These are phyloP conservation scores for Silene coronaria DNA, from an alignment of 179 eudicot species.

Conservation along the genomic window DNA sequence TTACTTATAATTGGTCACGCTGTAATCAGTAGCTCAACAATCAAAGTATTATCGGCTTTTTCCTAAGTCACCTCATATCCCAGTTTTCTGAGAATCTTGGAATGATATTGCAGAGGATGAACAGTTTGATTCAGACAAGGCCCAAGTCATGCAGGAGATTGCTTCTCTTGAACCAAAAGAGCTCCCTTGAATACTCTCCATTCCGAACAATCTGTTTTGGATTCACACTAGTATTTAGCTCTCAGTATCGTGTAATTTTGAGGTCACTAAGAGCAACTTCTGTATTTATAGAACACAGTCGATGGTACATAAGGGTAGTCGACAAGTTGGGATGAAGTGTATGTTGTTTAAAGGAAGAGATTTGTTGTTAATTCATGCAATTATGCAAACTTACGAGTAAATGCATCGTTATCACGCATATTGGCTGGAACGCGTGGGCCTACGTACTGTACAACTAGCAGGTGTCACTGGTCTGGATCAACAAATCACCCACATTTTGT, in stretches of 20 bases:
- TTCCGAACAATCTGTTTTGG: background rate
- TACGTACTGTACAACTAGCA: background rate
- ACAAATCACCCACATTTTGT: background rate
- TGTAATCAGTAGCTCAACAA: background rate
- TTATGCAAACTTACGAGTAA: constrained; percentile 27
- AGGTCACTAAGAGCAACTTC: constrained; percentile 4
- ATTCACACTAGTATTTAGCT: background rate
- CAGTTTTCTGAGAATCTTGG: background rate
- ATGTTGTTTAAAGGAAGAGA: constrained; percentile 1
- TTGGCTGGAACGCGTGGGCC: background rate
- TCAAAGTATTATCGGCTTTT: background rate
- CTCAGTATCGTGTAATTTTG: constrained; percentile 9
- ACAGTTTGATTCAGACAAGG: constrained; percentile 77
- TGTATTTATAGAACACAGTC: background rate
- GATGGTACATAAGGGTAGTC: constrained; percentile 10
- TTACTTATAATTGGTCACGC: background rate
- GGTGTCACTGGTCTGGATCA: background rate
- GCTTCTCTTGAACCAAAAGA: constrained; percentile 61
- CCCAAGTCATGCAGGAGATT: constrained; percentile 69
- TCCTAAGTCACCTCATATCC: background rate
- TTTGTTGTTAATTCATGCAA: constrained; percentile 34
- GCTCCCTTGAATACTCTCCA: constrained; percentile 24
- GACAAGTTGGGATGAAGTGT: background rate
- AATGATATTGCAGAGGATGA: constrained; percentile 61
- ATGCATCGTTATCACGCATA: background rate